A percentile compares a stretch with the other conserved stretches of the same genome.
Evolutionary conservation across 2,329 filamentous ascomycete genomes (phyloP).

Genomic region (Cladobotryum mycophilum): DNA sequence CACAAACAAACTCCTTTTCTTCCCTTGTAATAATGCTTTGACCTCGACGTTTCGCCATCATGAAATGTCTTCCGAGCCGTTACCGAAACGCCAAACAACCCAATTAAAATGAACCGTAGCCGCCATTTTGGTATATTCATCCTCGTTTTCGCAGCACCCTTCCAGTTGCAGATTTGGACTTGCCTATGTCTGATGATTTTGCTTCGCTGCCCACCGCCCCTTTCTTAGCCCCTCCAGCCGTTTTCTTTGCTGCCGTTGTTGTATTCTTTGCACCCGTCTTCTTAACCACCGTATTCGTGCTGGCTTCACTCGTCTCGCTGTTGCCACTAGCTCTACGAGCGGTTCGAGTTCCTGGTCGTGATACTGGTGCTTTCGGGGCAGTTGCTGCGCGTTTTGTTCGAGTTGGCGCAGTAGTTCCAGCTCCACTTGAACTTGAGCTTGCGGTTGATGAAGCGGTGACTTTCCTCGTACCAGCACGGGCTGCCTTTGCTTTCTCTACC

Average conservation of each 20-base stretch:
- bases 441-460: conserved; percentile 38
- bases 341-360: conserved; percentile 39
- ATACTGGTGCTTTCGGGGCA: conserved; percentile 28
- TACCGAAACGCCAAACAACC: conserved; percentile 5
- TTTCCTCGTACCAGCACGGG: conserved; percentile 43
- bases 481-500: conserved; percentile 55
- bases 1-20: conserved; percentile 11
- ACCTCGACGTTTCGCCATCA: background rate
- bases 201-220: conserved; percentile 40
- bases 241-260: conserved; percentile 40
- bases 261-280: conserved; percentile 38
- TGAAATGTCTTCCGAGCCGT: background rate
- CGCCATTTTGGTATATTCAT: conserved; percentile 21
- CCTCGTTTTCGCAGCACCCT: conserved; percentile 51
- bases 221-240: conserved; percentile 49
- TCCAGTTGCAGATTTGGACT: conserved; percentile 40
- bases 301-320: conserved; percentile 59
- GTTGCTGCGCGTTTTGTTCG: conserved; percentile 31
- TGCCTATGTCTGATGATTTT: conserved; percentile 37
- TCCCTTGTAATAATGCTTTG: background rate
- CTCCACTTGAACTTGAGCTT: conserved; percentile 33
- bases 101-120: conserved; percentile 1
- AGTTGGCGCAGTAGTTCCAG: conserved; percentile 18
- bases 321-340: conserved; percentile 50
- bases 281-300: conserved; percentile 58